Evolutionary conservation across 805 yeast species (phyloP).

Genomic region (Nakazawaea wickerhamii): DNA sequence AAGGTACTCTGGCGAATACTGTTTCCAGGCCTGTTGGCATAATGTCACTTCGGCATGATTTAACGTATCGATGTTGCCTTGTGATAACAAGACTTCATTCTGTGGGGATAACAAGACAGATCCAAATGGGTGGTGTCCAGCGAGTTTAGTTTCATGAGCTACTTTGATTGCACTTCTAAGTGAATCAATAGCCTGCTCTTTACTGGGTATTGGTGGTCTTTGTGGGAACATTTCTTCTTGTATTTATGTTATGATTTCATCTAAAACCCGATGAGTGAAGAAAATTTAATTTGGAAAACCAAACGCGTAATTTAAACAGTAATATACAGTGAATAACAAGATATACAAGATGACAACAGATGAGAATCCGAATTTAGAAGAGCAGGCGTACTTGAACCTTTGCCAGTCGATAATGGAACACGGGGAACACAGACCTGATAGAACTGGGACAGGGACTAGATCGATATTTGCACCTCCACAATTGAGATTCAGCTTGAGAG

Average conservation of each 20-base stretch:
- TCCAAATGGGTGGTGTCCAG: constrained; percentile 26
- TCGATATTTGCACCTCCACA: constrained; percentile 96
- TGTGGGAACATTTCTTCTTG: constrained; percentile 15
- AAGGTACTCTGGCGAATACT: constrained; percentile 18
- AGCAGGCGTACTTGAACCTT: constrained; percentile 81
- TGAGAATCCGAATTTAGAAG: constrained; percentile 38
- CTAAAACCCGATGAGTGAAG: too few relatives aligned
- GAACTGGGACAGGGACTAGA: constrained; percentile 96
- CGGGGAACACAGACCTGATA: constrained; percentile 90
- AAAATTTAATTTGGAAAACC: too few relatives aligned
- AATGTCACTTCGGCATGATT: constrained; percentile 26
- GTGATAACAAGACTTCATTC: constrained; percentile 18
- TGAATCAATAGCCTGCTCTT: constrained; percentile 1
- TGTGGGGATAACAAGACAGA: constrained; percentile 23
- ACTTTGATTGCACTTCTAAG: constrained; percentile 15
- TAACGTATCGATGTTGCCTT: constrained; percentile 24
- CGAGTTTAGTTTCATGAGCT: constrained; percentile 18
- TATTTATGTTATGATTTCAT: not conserved
- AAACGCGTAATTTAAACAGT: too few relatives aligned
- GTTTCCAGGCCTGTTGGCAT: constrained; percentile 19
- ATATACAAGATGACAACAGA: constrained; percentile 4
- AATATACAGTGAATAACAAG: too few relatives aligned
- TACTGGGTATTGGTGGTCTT: constrained; percentile 15
- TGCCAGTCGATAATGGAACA: constrained; percentile 69
- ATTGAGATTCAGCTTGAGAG: constrained; percentile 68